These are phyloP conservation scores for Cercospora zeae-maydis DNA, from an alignment of 2,329 filamentous ascomycete genomes.

Conservation along the genomic window DNA sequence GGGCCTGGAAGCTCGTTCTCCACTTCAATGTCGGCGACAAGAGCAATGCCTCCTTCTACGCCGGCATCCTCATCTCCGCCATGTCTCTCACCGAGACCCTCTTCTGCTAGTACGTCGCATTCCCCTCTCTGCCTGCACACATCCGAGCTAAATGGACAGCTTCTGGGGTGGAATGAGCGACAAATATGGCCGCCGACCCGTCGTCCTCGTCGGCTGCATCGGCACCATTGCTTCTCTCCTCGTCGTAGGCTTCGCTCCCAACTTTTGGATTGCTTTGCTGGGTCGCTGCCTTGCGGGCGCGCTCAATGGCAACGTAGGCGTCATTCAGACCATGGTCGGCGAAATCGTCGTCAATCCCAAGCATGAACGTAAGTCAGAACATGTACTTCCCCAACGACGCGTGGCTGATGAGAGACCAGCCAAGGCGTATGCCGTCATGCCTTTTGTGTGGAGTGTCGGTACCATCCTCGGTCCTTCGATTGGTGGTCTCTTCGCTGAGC, in stretches of 20 bases:
- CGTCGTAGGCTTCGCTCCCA: slow-evolving; percentile 75
- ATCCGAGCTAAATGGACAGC: slow-evolving; percentile 20
- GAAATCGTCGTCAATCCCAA: slow-evolving; percentile 80
- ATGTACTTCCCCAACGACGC: not conserved
- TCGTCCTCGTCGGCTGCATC: slow-evolving; percentile 73
- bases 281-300: slow-evolving; percentile 75
- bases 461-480: slow-evolving; percentile 87
- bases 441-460: slow-evolving; percentile 88
- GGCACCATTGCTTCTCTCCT: slow-evolving; percentile 82
- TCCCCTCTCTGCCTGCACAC: not conserved
- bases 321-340: slow-evolving; percentile 78
- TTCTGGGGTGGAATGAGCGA: slow-evolving; percentile 85
- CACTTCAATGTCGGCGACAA: slow-evolving; percentile 68
- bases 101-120: slow-evolving; percentile 63
- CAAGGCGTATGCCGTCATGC: slow-evolving; percentile 85
- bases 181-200: slow-evolving; percentile 76
- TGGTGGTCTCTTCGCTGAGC: slow-evolving; percentile 80
- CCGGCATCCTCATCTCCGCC: slow-evolving; percentile 80
- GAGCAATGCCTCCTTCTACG: slow-evolving; percentile 79
- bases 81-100: slow-evolving; percentile 78
- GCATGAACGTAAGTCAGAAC: slow-evolving; percentile 67
- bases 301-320: slow-evolving; percentile 83
- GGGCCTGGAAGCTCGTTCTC: slow-evolving; percentile 80
- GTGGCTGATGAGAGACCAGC: slow-evolving; percentile 48
- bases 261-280: slow-evolving; percentile 76